Evolutionary conservation across 805 yeast genomes (phyloP).

Genomic region (Lachancea kluyveri): DNA sequence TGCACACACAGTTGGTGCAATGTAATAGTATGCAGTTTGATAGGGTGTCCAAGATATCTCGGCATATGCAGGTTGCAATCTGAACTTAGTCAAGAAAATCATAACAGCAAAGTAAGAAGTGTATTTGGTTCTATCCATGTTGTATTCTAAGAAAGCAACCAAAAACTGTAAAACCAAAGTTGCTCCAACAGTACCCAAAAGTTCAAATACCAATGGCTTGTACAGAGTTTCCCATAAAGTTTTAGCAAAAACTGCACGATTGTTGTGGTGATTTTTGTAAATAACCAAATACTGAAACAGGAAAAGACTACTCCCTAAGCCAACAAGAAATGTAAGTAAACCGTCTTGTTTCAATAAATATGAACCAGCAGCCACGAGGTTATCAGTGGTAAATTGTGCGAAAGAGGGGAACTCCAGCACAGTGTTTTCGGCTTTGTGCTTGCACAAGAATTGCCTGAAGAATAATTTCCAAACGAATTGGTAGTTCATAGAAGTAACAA

Average conservation of each 20-base stretch:
- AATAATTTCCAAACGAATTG: background rate
- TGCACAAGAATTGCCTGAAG: background rate
- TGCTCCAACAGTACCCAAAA: slow-evolving; percentile 3
- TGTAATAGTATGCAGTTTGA: slow-evolving; percentile 4
- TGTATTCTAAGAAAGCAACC: slow-evolving; percentile 6
- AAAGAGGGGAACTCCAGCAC: too few species aligned
- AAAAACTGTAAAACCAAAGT: slow-evolving; percentile 2
- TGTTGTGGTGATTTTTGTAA: too few species aligned
- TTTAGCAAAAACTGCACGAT: too few species aligned
- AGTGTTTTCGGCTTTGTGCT: background rate
- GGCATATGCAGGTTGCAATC: slow-evolving; percentile 1
- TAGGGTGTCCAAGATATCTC: slow-evolving; percentile 2
- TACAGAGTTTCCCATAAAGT: too few species aligned
- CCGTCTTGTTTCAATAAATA: too few species aligned
- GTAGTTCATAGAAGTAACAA: too few species aligned
- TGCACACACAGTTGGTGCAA: slow-evolving; percentile 6
- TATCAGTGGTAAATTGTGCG: too few species aligned
- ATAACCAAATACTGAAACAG: too few species aligned
- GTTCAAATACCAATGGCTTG: slow-evolving; percentile 1
- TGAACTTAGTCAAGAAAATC: slow-evolving; percentile 2
- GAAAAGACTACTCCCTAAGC: too few species aligned
- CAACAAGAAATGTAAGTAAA: too few species aligned
- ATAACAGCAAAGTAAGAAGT: slow-evolving; percentile 4
- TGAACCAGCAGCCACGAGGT: too few species aligned
- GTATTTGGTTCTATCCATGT: background rate